Base-by-base conservation (phyloP, 2,329 filamentous ascomycete species). In the Aspergillus caelatus region DNA sequence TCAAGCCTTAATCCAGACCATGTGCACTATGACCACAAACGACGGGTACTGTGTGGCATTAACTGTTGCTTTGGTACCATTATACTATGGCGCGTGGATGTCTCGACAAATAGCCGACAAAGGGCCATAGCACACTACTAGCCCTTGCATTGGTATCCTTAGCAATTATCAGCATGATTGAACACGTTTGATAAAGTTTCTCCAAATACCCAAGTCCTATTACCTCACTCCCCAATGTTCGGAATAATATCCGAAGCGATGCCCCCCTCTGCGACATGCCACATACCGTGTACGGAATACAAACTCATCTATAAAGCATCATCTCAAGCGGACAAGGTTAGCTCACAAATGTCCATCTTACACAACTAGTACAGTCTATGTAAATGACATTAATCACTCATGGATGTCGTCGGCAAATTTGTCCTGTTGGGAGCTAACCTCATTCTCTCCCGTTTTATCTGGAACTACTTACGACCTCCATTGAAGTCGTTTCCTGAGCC, bases 401-500 rank as follows among this genome's bases (percentile, higher is more conserved):
- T 46, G 11, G 4, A 46, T 46, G 4, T 46, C 9, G 21, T 26
- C n/a, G 0, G 5, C 21, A 21, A 46, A 6, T 12, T 23, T 14
- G 43, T 14, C n/a, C n/a, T 23, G n/a, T 14, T 11, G 11, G 21
- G 43, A 16, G 26, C 26, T 28, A 11, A 9, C 6, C 48, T 52
- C 6, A 32, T 52, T 11, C 6, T 52, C 19, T 52, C 14, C 26
- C 48, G 7, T 9, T n/a, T n/a, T 30, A 14, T n/a, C 23, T 52
- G 48, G 48, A 52, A 52, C 21, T 52, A 32, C 48, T 53, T 48
- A 23, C 50, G 52, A 6, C 60, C 62, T 7, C 55, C 56, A n/a
- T 26, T 64, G 32, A 62, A 52, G 28, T 54, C 43, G 16, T 64
- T 62, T 41, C 48, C 53, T 7, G 62, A 59, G 2, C 59, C 56